Evolutionary conservation across 768 basidiomycete genomes (phyloP), one percentile per base, ranked within the genome.

Genomic region (Termitomyces eurrhizus): DNA sequence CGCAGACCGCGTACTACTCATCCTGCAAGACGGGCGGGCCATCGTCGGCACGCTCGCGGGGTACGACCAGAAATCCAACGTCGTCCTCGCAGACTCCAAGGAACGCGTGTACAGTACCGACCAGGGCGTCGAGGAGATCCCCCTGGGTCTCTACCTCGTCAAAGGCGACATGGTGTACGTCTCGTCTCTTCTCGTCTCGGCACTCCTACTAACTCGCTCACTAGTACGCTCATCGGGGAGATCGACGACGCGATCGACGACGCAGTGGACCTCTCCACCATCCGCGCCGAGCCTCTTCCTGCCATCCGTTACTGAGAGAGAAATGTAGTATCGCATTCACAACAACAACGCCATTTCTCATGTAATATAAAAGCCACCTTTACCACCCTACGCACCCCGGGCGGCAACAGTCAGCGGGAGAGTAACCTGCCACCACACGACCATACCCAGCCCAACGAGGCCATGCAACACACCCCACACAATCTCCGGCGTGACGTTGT

Each of bases 101-200:
- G 97, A 99, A 72, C 87, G 96, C 66, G 87, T 98, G 37, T 98
- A 92, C 73, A 92, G 89, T 69, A 75, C 84, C 56, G 97, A 99
- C 16, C 92, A 92, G 68, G 90, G 91, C 44, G 94, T 97, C 32
- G 93, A 98, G 74, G 95, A 98, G 79, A 87, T 95, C 11, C 91
- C 93, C 0, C 80, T 98, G 29, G 97, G 97, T 0, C 80, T 98
- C 49, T 98, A 99, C 74, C 87, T 99, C 69, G 94, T 99, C 70
- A 95, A 98, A 68, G 97, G 97, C 3, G 97, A 99, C 72, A 95
- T 95, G 83, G 95, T 96, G 97, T 98, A 68, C 73, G 93, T 85
- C 56, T 57, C 49, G 7, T 42, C 42, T 12, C 29, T n/a, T 46
- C 14, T 61, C 50, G 9, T 42, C 29, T 52, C 13, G 0, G 21